These are phyloP conservation scores for Mycena citricolor DNA, from an alignment of 1,284 basidiomycete species.

Conservation along the genomic window DNA sequence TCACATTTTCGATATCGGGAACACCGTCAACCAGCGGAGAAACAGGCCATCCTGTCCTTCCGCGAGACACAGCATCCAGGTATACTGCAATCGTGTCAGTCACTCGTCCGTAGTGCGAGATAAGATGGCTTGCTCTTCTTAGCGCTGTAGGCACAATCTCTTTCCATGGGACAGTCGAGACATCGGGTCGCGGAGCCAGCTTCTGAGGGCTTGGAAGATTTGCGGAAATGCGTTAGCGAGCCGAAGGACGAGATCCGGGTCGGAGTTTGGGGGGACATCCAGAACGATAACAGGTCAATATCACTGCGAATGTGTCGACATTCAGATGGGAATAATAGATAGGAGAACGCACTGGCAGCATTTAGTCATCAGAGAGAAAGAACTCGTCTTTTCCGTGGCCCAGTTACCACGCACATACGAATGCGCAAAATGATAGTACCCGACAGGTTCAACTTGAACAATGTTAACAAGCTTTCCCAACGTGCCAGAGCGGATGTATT, in stretches of 20 bases:
- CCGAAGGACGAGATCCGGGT: constrained; percentile 80
- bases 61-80: constrained; percentile 60
- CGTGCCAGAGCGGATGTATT: constrained; percentile 66
- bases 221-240: constrained; percentile 78
- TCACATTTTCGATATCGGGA: constrained; percentile 78
- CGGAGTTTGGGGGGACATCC: constrained; percentile 66
- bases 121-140: constrained; percentile 62
- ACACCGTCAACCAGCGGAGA: constrained; percentile 71
- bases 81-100: constrained; percentile 53
- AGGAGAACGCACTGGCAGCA: constrained; percentile 70
- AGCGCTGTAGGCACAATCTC: constrained; percentile 79
- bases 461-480: constrained; percentile 80
- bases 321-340: not conserved
- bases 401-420: constrained; percentile 84
- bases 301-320: constrained; percentile 50
- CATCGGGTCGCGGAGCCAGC: constrained; percentile 71
- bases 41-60: constrained; percentile 62
- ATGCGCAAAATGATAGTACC: constrained; percentile 83
- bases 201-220: constrained; percentile 63
- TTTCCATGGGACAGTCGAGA: constrained; percentile 69
- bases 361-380: constrained; percentile 85
- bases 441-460: constrained; percentile 76
- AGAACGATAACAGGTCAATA: constrained; percentile 79
- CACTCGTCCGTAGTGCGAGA: constrained; percentile 15
- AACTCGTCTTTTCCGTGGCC: constrained; percentile 66